Percentiles rank a stretch among this genome's conserved stretches.
phyloP scores from a whole-genome alignment of 305 asterid species.

The Fraxinus ornus region DNA sequence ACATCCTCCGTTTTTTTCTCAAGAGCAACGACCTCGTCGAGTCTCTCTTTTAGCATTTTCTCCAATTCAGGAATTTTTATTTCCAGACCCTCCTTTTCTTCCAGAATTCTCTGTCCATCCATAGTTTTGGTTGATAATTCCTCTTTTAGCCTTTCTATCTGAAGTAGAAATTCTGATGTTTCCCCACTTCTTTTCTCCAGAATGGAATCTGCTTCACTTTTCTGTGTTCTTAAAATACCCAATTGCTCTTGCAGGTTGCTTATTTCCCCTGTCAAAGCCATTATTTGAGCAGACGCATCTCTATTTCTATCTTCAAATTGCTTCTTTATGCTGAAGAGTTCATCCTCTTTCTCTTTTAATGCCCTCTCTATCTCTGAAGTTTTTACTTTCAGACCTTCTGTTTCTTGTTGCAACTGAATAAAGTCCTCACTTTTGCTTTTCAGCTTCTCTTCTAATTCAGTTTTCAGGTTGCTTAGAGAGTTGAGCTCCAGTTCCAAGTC shows the following conservation, averaged over 20 bases:
- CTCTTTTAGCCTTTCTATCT: constrained; percentile 53
- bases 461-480: constrained; percentile 40
- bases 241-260: constrained; percentile 48
- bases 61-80: constrained; percentile 50
- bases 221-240: constrained; percentile 45
- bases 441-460: constrained; percentile 50
- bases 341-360: constrained; percentile 41
- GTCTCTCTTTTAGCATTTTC: constrained; percentile 40
- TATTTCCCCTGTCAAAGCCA: constrained; percentile 42
- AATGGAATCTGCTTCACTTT: constrained; percentile 49
- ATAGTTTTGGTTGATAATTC: constrained; percentile 40
- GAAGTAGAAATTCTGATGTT: constrained; percentile 44
- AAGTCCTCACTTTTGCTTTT: constrained; percentile 43
- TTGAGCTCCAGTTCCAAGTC: constrained; percentile 32
- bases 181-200: constrained; percentile 45
- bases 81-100: constrained; percentile 47
- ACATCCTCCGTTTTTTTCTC: constrained; percentile 55
- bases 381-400: constrained; percentile 34
- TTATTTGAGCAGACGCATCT: constrained; percentile 37
- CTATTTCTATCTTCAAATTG: constrained; percentile 43
- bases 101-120: constrained; percentile 43
- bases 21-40: constrained; percentile 37
- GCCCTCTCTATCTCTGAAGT: constrained; percentile 44
- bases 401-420: constrained; percentile 45
- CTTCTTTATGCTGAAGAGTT: constrained; percentile 36